Evolutionary conservation across 768 basidiomycete genomes (phyloP), one percentile per base, ranked within the genome.

Genomic region (Boletus patriciae): DNA sequence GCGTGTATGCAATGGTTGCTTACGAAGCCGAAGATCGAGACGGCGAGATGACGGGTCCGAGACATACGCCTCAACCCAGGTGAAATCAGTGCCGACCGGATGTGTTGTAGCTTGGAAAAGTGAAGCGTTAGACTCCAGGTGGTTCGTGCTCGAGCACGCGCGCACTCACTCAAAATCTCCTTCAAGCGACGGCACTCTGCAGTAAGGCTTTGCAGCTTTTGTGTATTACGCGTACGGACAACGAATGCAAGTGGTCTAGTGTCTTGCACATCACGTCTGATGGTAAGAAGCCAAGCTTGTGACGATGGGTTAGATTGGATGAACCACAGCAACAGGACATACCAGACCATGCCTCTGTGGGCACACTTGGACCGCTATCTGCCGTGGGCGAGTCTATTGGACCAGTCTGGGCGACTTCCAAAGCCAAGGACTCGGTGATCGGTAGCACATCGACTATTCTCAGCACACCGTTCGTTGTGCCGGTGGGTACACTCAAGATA

Each of bases 151-250:
- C n/a, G 38, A 55, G 29, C 19, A 40, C 12, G 38, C 29, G 63
- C 72, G 54, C 62, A 85, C 85, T 78, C 61, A 86, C 86, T 78
- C 52, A 78, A 73, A 3, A 73, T 71, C 37, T 81, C 78, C 61
- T 78, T 83, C 47, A 87, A 64, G 33, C 82, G 76, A 64, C 80
- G 86, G 65, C 80, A 86, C 66, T 87, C 84, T 2, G 74, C 72
- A 11, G 83, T 67, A 16, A 88, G 66, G 12, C 46, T 60, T 37
- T 78, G 76, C 45, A 90, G 65, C 4, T 71, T 70, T 49, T 79
- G 77, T 0, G 78, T 74, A 64, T 87, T 78, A 21, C 72, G 57
- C n/a, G 57, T 41, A 23, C 52, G 65, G 0, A 85, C 80, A 34
- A 74, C 72, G 40, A 85, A 78, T 0, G 75, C 72, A 11, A 81